Percentiles rank a stretch among this genome's conserved stretches.
These are phyloP conservation scores for Phaeosphaeriaceae sp. DNA, from an alignment of 2,329 filamentous ascomycete genomes.

Conservation along the genomic window DNA sequence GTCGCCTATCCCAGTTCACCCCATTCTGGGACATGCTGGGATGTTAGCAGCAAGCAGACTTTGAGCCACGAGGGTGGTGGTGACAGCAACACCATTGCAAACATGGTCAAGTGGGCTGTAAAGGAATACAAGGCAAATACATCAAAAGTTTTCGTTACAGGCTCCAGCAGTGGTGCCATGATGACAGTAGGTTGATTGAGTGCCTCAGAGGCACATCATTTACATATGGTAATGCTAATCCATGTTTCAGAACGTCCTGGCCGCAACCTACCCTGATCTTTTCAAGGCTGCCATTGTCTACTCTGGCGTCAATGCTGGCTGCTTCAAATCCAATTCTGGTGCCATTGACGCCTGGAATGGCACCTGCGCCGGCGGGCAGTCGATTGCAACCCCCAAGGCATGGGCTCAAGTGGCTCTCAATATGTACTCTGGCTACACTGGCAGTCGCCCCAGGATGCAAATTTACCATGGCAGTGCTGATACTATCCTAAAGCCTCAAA, in stretches of 20 bases:
- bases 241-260: conserved; percentile 51
- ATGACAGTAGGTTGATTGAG: conserved; percentile 53
- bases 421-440: conserved; percentile 60
- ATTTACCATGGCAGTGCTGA: conserved; percentile 64
- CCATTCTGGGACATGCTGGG: conserved; percentile 63
- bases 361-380: conserved; percentile 58
- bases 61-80: conserved; percentile 64
- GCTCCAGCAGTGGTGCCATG: conserved; percentile 62
- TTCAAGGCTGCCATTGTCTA: conserved; percentile 60
- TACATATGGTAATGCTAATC: too few species aligned
- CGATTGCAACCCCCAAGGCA: conserved; percentile 53
- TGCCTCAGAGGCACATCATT: too few species aligned
- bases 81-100: conserved; percentile 63
- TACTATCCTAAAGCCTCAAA: conserved; percentile 57
- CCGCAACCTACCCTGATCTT: conserved; percentile 61
- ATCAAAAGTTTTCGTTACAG: conserved; percentile 61
- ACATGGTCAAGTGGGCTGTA: conserved; percentile 65
- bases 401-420: conserved; percentile 57
- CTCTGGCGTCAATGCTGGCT: conserved; percentile 62
- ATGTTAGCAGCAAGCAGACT: conserved; percentile 61
- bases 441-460: conserved; percentile 61
- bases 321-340: conserved; percentile 55
- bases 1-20: conserved; percentile 65
- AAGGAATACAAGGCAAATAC: conserved; percentile 59
- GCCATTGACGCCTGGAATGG: conserved; percentile 59